Evolutionary conservation across 176 grass and related monocot species (phyloP).

Genomic region (Musa beccarii): DNA sequence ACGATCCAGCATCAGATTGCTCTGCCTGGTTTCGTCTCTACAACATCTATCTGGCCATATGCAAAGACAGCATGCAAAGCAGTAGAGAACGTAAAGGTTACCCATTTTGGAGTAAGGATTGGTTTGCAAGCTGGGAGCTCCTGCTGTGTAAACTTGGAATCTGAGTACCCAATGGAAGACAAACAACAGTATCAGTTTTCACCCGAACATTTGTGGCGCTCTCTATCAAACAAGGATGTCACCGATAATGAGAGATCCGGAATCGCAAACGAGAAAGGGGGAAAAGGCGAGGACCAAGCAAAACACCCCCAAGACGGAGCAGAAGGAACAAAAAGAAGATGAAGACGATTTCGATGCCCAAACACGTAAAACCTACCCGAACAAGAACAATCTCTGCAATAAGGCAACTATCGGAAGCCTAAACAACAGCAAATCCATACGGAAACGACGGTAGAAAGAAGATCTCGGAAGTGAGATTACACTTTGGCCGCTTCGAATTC

Average conservation of each 20-base stretch:
- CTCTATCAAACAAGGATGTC: background rate
- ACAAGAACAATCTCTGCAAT: background rate
- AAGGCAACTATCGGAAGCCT: background rate
- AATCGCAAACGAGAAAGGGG: background rate
- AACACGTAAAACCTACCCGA: background rate
- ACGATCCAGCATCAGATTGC: background rate
- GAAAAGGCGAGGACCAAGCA: background rate
- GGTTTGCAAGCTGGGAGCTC: conserved; percentile 95
- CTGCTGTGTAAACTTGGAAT: conserved; percentile 96
- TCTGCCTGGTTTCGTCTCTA: background rate
- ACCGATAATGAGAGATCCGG: background rate
- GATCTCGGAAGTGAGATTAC: conserved; percentile 43
- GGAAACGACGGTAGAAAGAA: background rate
- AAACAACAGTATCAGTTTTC: background rate
- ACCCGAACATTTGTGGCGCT: background rate
- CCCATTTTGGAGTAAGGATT: conserved; percentile 97
- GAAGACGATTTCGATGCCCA: background rate
- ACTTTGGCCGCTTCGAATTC: conserved; percentile 62
- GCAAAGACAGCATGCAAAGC: background rate
- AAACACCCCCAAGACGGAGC: background rate
- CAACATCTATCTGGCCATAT: background rate
- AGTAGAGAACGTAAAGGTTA: conserved; percentile 20
- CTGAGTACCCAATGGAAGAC: conserved; percentile 29
- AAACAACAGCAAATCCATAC: background rate
- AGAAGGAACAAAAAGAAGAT: background rate